Conservation (phyloP, 768 basidiomycete species). For the Trametes gibbosa region DNA sequence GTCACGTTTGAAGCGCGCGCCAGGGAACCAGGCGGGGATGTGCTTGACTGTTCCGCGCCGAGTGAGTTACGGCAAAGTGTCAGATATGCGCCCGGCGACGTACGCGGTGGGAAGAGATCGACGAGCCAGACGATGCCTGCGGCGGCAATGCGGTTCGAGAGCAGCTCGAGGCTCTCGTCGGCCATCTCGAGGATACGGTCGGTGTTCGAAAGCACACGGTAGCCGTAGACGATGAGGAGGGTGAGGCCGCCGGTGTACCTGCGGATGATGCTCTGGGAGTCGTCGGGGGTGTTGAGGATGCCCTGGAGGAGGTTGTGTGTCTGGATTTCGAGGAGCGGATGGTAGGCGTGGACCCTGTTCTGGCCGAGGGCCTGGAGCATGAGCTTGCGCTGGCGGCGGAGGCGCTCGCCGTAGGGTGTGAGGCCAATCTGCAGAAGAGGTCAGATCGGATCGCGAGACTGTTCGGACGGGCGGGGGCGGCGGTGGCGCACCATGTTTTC, state of each 20-base stretch:
- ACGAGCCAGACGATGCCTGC: slow-evolving; percentile 22
- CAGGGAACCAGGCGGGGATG: slow-evolving; percentile 30
- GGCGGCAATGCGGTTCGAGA: slow-evolving; percentile 19
- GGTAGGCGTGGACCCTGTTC: slow-evolving; percentile 51
- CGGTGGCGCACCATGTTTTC: slow-evolving; percentile 55
- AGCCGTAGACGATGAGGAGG: slow-evolving; percentile 22
- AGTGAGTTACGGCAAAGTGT: neutral
- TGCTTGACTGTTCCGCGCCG: slow-evolving; percentile 21
- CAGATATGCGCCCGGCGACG: neutral
- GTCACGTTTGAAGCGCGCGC: slow-evolving; percentile 25
- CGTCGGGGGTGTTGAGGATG: slow-evolving; percentile 43
- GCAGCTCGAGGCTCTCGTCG: slow-evolving; percentile 19
- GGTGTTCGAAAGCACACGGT: slow-evolving; percentile 18
- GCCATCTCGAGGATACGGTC: slow-evolving; percentile 21
- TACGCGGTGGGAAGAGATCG: slow-evolving; percentile 20
- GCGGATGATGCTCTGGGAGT: slow-evolving; percentile 31
- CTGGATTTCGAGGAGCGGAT: slow-evolving; percentile 54
- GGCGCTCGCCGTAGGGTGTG: slow-evolving; percentile 60
- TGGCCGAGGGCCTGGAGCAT: slow-evolving; percentile 62
- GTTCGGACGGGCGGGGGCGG: neutral
- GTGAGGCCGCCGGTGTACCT: slow-evolving; percentile 20
- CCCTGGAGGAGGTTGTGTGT: slow-evolving; percentile 56
- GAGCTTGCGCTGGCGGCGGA: slow-evolving; percentile 62
- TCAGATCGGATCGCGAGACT: neutral
- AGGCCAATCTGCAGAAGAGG: slow-evolving; percentile 49